Evolutionary conservation across 1,284 basidiomycete species (phyloP).

Genomic region (Apiotrichum brassicae): DNA sequence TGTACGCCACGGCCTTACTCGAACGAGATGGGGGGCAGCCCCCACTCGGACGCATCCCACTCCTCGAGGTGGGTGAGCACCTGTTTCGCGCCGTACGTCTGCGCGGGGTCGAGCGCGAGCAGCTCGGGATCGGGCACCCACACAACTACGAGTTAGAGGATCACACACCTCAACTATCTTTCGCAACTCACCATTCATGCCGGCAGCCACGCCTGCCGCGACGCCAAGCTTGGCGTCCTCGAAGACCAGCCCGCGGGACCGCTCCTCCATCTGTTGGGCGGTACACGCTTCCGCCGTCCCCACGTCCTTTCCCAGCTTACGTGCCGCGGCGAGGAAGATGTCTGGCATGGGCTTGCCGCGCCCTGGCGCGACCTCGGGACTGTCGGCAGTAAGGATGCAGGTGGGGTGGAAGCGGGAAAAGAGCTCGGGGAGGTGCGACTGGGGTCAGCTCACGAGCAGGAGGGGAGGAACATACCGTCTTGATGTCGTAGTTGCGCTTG

Average conservation of each 20-base stretch:
- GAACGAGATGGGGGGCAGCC: conserved; percentile 25
- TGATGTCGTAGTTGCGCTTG: conserved; percentile 30
- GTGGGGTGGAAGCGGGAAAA: conserved; percentile 42
- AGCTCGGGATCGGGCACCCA: conserved; percentile 46
- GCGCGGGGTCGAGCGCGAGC: conserved; percentile 34
- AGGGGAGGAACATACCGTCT: conserved; percentile 35
- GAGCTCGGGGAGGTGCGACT: conserved; percentile 45
- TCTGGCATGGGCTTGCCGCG: conserved; percentile 45
- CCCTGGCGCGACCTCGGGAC: conserved; percentile 39
- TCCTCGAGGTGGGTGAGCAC: conserved; percentile 37
- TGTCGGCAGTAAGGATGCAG: conserved; percentile 43
- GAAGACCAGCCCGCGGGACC: conserved; percentile 42
- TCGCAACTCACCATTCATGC: conserved; percentile 44
- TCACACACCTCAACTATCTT: not conserved
- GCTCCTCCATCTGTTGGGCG: conserved; percentile 30
- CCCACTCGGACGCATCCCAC: conserved; percentile 41
- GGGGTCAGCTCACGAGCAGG: not conserved
- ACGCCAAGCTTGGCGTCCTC: conserved; percentile 45
- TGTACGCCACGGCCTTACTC: no score
- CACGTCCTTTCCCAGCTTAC: conserved; percentile 41
- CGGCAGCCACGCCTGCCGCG: conserved; percentile 43
- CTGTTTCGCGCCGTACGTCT: conserved; percentile 38
- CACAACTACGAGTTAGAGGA: conserved; percentile 32
- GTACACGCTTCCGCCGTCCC: conserved; percentile 34
- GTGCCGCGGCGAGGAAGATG: conserved; percentile 47